Percentiles rank a stretch among this genome's conserved stretches.
phyloP scores from a whole-genome alignment of 2,329 filamentous ascomycete species.

The Cercospora beticola region DNA sequence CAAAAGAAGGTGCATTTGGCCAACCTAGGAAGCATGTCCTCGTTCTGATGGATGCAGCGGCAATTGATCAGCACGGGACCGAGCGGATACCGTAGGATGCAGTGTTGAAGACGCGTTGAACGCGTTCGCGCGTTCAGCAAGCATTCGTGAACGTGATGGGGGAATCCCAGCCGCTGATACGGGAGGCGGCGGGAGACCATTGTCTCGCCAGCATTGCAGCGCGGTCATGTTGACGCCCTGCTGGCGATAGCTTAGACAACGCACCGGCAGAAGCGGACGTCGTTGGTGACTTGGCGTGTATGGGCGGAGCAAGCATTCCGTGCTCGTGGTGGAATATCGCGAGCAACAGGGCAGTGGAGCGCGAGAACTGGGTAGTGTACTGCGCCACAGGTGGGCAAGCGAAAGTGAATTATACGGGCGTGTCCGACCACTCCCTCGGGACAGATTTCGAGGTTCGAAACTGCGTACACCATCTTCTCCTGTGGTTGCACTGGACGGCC shows the following conservation, averaged over 20 bases:
- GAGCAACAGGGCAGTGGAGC: conserved; percentile 10
- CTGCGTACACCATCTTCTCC: not conserved
- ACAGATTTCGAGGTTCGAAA: not conserved
- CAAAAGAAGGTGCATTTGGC: not conserved
- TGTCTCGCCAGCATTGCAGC: conserved; percentile 11
- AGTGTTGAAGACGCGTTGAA: conserved; percentile 10
- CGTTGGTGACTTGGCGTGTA: conserved; percentile 10
- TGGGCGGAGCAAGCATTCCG: conserved; percentile 8
- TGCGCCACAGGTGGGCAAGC: conserved; percentile 15
- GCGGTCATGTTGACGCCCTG: not conserved
- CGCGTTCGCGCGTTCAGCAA: conserved; percentile 6
- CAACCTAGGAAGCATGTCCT: not conserved
- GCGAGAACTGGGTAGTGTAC: conserved; percentile 9
- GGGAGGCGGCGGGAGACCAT: not conserved
- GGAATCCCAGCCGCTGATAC: conserved; percentile 5
- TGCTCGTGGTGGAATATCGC: conserved; percentile 1
- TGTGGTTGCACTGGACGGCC: not conserved
- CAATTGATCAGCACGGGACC: conserved; percentile 9
- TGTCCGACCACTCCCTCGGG: conserved; percentile 7
- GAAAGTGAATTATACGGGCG: conserved; percentile 13
- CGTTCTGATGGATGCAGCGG: not conserved
- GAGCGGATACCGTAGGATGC: conserved; percentile 1
- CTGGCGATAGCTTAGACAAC: not conserved
- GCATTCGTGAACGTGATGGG: conserved; percentile 4
- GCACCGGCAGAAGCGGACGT: not conserved